phyloP scores from a whole-genome alignment of 306 rosid species.

The Medicago arabica region DNA sequence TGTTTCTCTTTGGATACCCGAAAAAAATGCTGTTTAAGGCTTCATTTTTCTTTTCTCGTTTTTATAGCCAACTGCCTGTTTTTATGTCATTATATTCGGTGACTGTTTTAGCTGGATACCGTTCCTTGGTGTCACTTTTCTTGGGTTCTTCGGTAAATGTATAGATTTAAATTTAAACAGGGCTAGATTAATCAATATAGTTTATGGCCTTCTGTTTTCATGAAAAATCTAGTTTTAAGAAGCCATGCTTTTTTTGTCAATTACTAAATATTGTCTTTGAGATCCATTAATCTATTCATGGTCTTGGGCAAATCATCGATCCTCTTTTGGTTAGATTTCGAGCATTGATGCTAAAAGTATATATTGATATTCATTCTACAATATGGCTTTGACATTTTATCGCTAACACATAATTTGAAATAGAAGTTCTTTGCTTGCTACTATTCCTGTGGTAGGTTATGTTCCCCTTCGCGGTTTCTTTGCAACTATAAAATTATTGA shows the following conservation, averaged over 20 bases:
- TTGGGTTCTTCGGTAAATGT: slow-evolving; percentile 10
- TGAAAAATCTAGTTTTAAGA: slow-evolving; percentile 28
- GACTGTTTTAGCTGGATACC: slow-evolving; percentile 10
- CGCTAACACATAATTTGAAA: slow-evolving; percentile 5
- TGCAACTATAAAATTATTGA: background rate
- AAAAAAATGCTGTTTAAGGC: slow-evolving; percentile 13
- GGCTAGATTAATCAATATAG: slow-evolving; percentile 17
- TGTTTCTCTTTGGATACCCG: slow-evolving; percentile 3
- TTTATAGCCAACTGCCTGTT: background rate
- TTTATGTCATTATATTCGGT: slow-evolving; percentile 26
- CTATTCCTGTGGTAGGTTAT: background rate
- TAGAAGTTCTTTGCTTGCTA: background rate
- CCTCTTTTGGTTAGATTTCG: slow-evolving; percentile 14
- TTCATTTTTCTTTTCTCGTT: slow-evolving; percentile 13
- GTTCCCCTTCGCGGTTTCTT: background rate
- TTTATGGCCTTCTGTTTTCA: background rate
- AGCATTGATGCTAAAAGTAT: background rate
- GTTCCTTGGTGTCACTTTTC: background rate
- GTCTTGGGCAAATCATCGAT: slow-evolving; percentile 8
- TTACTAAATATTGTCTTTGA: background rate
- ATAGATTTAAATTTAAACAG: slow-evolving; percentile 26
- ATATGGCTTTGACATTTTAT: slow-evolving; percentile 10
- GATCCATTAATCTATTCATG: slow-evolving; percentile 8
- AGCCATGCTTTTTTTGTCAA: slow-evolving; percentile 20
- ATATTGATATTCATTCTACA: background rate